Conservation (phyloP, 768 basidiomycete species). For the Suillus weaverae region DNA sequence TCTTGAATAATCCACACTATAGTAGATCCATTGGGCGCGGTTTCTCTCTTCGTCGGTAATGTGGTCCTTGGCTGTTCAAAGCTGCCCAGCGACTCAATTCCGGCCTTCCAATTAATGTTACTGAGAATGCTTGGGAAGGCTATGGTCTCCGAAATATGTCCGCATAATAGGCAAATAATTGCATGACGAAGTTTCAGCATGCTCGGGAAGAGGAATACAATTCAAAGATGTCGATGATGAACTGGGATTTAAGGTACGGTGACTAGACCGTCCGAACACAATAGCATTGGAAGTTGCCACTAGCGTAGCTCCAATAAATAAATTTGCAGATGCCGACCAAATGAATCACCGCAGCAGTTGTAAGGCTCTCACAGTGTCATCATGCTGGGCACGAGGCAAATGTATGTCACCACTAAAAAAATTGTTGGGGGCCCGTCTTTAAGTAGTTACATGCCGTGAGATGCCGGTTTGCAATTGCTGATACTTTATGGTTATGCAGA, state of each 20-base stretch:
- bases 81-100: not conserved
- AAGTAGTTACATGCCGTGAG: not conserved
- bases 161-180: constrained; percentile 11
- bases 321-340: not conserved
- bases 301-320: constrained; percentile 1
- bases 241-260: not conserved
- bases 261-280: not conserved
- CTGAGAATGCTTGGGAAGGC: constrained; percentile 1
- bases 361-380: not conserved
- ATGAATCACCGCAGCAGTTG: not conserved
- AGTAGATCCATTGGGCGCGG: constrained; percentile 45
- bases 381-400: not conserved
- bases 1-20: constrained; percentile 71
- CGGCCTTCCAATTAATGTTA: not conserved
- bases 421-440: not conserved
- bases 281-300: not conserved
- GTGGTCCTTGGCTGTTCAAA: not conserved
- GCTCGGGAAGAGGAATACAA: not conserved
- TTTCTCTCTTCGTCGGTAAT: constrained; percentile 31
- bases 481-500: not conserved
- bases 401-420: not conserved
- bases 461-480: not conserved
- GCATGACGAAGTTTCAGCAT: not conserved
- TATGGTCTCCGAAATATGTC: constrained; percentile 15
- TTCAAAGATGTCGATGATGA: too few relatives aligned